phyloP scores from a whole-genome alignment of 2,329 filamentous ascomycete species.

The Fusarium coffeatum region DNA sequence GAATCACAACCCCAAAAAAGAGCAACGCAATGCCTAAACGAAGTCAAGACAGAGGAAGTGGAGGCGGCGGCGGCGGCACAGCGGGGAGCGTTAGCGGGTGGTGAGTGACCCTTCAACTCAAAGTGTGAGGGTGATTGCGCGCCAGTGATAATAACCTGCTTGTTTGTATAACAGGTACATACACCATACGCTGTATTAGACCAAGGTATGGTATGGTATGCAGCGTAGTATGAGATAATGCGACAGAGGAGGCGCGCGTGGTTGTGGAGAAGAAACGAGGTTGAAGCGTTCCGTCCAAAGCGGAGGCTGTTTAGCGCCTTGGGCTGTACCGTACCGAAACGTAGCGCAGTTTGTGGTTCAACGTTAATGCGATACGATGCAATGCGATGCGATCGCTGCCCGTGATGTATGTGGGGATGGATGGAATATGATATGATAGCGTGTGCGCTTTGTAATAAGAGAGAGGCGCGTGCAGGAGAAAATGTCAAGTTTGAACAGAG shows the following conservation, averaged over 20 bases:
- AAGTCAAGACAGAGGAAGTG: constrained; percentile 32
- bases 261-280: constrained; percentile 45
- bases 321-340: constrained; percentile 26
- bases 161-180: neutral
- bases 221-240: constrained; percentile 41
- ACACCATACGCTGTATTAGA: neutral
- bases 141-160: constrained; percentile 28
- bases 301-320: constrained; percentile 33
- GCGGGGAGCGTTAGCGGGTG: constrained; percentile 34
- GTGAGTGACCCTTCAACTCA: constrained; percentile 30
- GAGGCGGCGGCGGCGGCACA: constrained; percentile 35
- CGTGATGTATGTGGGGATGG: constrained; percentile 6
- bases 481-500: neutral
- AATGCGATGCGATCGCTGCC: constrained; percentile 20
- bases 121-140: constrained; percentile 15
- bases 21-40: constrained; percentile 13
- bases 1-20: constrained; percentile 15
- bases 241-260: constrained; percentile 43
- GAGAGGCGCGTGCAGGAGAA: constrained; percentile 5
- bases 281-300: constrained; percentile 39
- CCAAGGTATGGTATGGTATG: constrained; percentile 3
- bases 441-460: constrained; percentile 22
- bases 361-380: constrained; percentile 29
- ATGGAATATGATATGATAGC: constrained; percentile 2
- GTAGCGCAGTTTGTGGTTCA: constrained; percentile 25